Conservation (phyloP, 2,329 filamentous ascomycete genomes). For the Alternaria angustiovoidea region DNA sequence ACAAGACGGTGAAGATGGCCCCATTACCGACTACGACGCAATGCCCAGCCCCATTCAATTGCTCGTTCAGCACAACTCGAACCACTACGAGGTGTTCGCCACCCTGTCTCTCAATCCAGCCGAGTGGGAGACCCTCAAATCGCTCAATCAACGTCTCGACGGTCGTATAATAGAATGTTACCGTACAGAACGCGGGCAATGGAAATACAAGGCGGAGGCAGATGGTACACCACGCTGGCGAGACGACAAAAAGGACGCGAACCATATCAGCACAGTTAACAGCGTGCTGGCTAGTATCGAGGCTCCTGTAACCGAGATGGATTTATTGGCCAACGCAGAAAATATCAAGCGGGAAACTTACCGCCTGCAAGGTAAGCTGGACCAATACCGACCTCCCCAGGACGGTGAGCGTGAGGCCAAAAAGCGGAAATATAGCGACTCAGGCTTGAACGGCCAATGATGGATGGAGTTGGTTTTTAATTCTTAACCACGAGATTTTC, state of each 20-base stretch:
- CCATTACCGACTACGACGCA: slow-evolving; percentile 78
- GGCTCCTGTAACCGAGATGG: slow-evolving; percentile 82
- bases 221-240: slow-evolving; percentile 75
- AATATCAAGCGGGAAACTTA: slow-evolving; percentile 86
- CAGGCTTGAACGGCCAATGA: slow-evolving; percentile 10
- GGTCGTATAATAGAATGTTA: slow-evolving; percentile 91
- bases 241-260: slow-evolving; percentile 91
- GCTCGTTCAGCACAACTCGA: slow-evolving; percentile 71
- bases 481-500: not conserved
- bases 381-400: slow-evolving; percentile 25
- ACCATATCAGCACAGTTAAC: slow-evolving; percentile 83
- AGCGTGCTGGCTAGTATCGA: slow-evolving; percentile 91
- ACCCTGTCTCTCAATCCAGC: slow-evolving; percentile 71
- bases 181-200: slow-evolving; percentile 75
- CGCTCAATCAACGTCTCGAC: slow-evolving; percentile 76
- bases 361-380: slow-evolving; percentile 57
- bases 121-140: slow-evolving; percentile 87
- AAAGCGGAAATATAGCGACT: slow-evolving; percentile 43
- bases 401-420: slow-evolving; percentile 40
- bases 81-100: slow-evolving; percentile 71
- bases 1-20: slow-evolving; percentile 71
- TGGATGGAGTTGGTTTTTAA: not conserved
- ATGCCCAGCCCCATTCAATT: slow-evolving; percentile 74
- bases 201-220: slow-evolving; percentile 71
- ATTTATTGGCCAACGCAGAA: slow-evolving; percentile 74